phyloP scores from a whole-genome alignment of 1,139 yeast species.

The Debaryomyces coudertii region DNA sequence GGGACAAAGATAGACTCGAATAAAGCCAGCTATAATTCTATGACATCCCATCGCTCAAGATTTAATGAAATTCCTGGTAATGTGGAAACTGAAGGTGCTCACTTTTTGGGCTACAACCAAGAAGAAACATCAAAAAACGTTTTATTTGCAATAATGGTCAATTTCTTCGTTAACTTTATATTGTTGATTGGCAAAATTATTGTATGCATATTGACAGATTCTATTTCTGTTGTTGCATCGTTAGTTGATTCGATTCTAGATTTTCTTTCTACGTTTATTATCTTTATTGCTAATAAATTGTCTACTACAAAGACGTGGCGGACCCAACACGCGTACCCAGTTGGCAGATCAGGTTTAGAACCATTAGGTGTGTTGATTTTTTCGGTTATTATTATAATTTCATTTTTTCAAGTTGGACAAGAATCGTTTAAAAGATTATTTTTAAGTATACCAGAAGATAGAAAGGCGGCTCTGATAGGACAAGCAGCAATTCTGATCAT shows the following conservation, averaged over 20 bases:
- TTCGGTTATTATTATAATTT: constrained; percentile 68
- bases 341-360: constrained; percentile 72
- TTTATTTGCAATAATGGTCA: constrained; percentile 63
- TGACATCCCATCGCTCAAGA: constrained; percentile 28
- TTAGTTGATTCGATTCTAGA: constrained; percentile 77
- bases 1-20: constrained; percentile 7
- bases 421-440: constrained; percentile 52
- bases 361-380: constrained; percentile 80
- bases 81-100: constrained; percentile 58
- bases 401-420: constrained; percentile 74
- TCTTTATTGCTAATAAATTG: constrained; percentile 62
- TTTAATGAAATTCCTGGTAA: constrained; percentile 60
- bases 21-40: constrained; percentile 6
- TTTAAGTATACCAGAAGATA: constrained; percentile 31
- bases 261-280: constrained; percentile 73
- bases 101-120: constrained; percentile 51
- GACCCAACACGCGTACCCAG: constrained; percentile 55
- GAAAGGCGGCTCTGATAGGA: constrained; percentile 52
- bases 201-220: constrained; percentile 66
- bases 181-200: constrained; percentile 62
- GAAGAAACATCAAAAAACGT: constrained; percentile 50
- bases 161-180: constrained; percentile 62
- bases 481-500: constrained; percentile 61
- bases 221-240: constrained; percentile 77
- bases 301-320: constrained; percentile 60